Evolutionary conservation across 768 basidiomycete genomes (phyloP), one percentile per base, ranked within the genome.

Genomic region (Rhodotorula taiwanensis): DNA sequence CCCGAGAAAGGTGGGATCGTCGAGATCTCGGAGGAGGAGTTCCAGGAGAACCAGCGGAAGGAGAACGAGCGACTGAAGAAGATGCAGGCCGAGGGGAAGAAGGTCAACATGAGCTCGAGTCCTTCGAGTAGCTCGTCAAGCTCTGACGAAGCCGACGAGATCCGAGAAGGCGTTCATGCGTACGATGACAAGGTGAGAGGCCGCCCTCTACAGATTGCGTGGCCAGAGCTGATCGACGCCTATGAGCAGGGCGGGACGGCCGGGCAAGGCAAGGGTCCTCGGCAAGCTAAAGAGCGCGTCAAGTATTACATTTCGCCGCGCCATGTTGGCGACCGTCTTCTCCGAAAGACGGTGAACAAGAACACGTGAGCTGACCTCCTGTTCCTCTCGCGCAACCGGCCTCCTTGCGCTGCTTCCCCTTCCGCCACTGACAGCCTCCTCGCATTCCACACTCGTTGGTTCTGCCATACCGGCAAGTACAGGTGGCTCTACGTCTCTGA

Each of bases 261-360:
- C 0, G 75, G 71, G 3, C 59, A 72, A 23, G 71, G 72, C 34
- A 66, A 71, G 42, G 64, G 66, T 5, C 43, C 70, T 1, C 65
- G 67, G 27, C 57, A 66, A 45, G 56, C 64, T 13, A 72, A 72
- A 71, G 58, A 70, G 60, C 60, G 69, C 53, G 72, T 74, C 54
- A 58, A 57, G 27, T 70, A 73, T 51, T 68, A 61, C 42, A 53
- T 74, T 27, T 74, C 73, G 1, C 72, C 74, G 3, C 65, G 62
- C 4, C 76, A 74, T 2, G 69, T 76, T 39, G 75, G 65, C 53
- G 76, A 77, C 52, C 55, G 70, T 23, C 28, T 77, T 14, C 61
- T 78, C 42, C 60, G 75, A 20, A 75, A 75, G 71, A 77, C 77
- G 13, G 69, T 77, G 42, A 71, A 60, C 58, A 69, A 71, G 60